Conservation (phyloP, 2,329 filamentous ascomycete species). For the Calonectria henricotiae region DNA sequence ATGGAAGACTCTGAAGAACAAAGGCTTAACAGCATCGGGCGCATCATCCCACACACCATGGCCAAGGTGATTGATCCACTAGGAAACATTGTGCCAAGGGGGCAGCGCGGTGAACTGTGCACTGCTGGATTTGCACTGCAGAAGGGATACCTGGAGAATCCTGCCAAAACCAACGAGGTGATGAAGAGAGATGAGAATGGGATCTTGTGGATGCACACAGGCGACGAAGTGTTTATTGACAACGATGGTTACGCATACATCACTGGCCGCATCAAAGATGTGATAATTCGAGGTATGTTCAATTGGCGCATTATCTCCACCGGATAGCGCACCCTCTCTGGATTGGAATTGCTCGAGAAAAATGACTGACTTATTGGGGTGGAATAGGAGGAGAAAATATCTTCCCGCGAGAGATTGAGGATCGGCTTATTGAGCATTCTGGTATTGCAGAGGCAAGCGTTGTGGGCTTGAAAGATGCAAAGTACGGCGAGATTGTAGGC, state of each 20-base stretch:
- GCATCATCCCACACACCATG: constrained; percentile 28
- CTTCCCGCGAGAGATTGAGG: constrained; percentile 87
- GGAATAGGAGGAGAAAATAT: constrained; percentile 82
- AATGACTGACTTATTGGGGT: background rate
- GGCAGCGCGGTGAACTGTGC: constrained; percentile 29
- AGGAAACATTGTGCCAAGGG: constrained; percentile 7
- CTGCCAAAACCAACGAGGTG: constrained; percentile 24
- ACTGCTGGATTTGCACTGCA: constrained; percentile 31
- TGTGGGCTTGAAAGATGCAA: constrained; percentile 82
- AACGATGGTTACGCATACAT: constrained; percentile 84
- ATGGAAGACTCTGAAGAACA: constrained; percentile 29
- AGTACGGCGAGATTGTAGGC: constrained; percentile 84
- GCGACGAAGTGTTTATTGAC: constrained; percentile 87
- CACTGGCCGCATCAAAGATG: constrained; percentile 87
- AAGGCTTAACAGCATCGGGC: constrained; percentile 30
- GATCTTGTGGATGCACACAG: constrained; percentile 82
- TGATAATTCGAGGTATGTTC: constrained; percentile 81
- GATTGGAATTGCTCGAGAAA: background rate
- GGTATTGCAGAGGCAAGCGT: constrained; percentile 80
- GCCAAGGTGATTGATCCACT: constrained; percentile 34
- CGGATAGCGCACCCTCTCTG: too few species aligned
- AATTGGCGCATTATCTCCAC: background rate
- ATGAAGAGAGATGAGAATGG: constrained; percentile 27
- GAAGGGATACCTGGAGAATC: constrained; percentile 26
- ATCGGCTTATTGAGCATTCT: constrained; percentile 81